phyloP scores from a whole-genome alignment of 2,329 filamentous ascomycete genomes.

The Aureobasidium pullulans region DNA sequence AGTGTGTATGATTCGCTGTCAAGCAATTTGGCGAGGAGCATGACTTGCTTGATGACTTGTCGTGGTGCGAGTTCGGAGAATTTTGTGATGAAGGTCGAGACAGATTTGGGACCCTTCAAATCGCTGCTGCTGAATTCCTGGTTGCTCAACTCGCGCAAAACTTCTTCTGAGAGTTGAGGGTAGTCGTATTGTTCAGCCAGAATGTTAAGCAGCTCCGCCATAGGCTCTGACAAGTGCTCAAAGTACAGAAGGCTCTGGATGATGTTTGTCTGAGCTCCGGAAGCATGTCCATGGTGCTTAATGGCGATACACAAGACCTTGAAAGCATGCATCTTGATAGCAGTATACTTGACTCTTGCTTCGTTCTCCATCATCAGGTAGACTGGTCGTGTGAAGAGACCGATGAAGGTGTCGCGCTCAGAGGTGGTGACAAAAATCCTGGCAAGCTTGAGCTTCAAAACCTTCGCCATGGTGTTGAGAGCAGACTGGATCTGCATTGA shows the following conservation, averaged over 20 bases:
- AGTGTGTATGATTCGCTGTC: constrained; percentile 97
- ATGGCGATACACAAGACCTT: constrained; percentile 94
- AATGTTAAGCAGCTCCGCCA: constrained; percentile 97
- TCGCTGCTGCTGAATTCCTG: constrained; percentile 98
- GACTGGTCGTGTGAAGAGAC: constrained; percentile 82
- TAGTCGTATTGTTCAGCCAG: constrained; percentile 96
- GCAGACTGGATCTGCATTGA: constrained; percentile 79
- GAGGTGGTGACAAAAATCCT: constrained; percentile 95
- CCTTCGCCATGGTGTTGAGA: constrained; percentile 91
- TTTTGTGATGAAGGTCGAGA: constrained; percentile 87
- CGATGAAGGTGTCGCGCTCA: constrained; percentile 90
- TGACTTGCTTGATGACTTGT: constrained; percentile 96
- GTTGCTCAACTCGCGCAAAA: constrained; percentile 86
- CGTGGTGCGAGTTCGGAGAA: constrained; percentile 87
- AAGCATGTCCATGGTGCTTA: constrained; percentile 95
- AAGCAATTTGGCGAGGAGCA: constrained; percentile 83
- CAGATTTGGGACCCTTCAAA: constrained; percentile 88
- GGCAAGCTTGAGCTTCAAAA: constrained; percentile 82
- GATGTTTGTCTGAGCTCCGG: constrained; percentile 93
- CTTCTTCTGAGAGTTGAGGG: constrained; percentile 87
- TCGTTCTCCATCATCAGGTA: constrained; percentile 95
- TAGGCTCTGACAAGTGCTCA: constrained; percentile 95
- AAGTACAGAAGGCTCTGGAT: constrained; percentile 98
- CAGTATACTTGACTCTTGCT: constrained; percentile 77
- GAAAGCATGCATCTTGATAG: constrained; percentile 93